Percentiles rank a stretch among this genome's conserved stretches.
These are phyloP conservation scores for Fusarium secorum DNA, from an alignment of 2,329 filamentous ascomycete genomes.

Conservation along the genomic window DNA sequence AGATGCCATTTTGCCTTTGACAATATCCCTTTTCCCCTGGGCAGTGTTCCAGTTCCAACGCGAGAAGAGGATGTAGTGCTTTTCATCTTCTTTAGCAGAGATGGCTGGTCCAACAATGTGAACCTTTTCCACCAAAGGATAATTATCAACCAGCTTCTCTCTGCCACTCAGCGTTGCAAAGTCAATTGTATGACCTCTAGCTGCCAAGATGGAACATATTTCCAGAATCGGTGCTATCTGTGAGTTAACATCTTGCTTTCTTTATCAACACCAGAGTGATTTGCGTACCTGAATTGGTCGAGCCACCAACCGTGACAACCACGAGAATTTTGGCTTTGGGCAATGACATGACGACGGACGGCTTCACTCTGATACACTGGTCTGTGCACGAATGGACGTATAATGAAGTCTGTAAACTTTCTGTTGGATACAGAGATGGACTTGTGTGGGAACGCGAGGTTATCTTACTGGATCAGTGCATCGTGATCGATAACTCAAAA, in stretches of 20 bases:
- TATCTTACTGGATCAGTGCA: neutral
- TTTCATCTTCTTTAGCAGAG: neutral
- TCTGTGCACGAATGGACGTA: neutral
- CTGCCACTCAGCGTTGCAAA: neutral
- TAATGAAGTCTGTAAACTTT: neutral
- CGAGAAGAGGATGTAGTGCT: neutral
- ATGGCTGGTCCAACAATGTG: neutral
- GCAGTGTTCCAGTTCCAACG: conserved; percentile 6
- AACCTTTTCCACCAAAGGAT: neutral
- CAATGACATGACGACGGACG: neutral
- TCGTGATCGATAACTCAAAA: neutral
- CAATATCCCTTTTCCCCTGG: neutral
- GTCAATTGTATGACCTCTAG: conserved; percentile 2
- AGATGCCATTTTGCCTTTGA: neutral
- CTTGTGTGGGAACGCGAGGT: neutral
- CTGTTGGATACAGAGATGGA: neutral
- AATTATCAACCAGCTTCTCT: neutral
- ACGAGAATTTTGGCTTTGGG: neutral
- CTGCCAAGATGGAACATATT: neutral
- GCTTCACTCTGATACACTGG: too few relatives aligned
- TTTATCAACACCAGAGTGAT: neutral
- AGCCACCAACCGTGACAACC: neutral
- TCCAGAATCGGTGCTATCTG: neutral
- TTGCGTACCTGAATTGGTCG: neutral
- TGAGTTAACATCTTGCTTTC: neutral